These are phyloP conservation scores for Blastocystis hominis DNA, from an alignment of 352 stramenopile genomes.

Conservation along the genomic window DNA sequence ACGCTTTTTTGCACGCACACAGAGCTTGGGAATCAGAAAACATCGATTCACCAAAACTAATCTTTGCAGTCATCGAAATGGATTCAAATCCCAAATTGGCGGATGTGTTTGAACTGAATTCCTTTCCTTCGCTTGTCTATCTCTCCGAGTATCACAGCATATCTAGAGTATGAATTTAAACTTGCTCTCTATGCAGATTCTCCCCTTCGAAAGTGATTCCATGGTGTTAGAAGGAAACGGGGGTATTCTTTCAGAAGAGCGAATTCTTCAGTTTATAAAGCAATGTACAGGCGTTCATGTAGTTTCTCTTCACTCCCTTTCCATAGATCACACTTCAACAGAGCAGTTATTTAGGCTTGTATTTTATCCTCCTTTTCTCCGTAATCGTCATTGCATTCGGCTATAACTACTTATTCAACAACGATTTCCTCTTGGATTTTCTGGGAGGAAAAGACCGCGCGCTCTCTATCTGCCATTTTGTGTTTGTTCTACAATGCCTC, in stretches of 20 bases:
- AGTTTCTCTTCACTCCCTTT: not conserved
- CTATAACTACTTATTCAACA: not conserved
- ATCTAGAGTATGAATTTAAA: not conserved
- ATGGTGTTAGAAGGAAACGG: not conserved
- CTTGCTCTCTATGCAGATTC: not conserved
- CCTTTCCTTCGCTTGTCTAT: not conserved
- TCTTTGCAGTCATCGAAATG: not conserved
- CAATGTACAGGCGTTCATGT: not conserved
- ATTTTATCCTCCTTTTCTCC: not conserved
- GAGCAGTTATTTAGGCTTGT: not conserved
- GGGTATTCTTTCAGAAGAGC: not conserved
- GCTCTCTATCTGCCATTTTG: not conserved
- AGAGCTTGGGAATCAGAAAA: not conserved
- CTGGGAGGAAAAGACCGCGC: not conserved
- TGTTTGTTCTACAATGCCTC: not conserved
- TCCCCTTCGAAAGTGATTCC: not conserved
- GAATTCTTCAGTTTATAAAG: not conserved
- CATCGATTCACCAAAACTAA: not conserved
- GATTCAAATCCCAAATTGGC: not conserved
- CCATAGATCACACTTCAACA: not conserved
- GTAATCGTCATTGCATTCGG: not conserved
- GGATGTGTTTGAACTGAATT: not conserved
- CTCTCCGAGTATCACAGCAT: not conserved
- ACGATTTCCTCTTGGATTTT: not conserved
- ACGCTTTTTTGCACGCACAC: not conserved